Evolutionary conservation across 2,329 filamentous ascomycete genomes (phyloP).

Genomic region (Monilinia fructigena): DNA sequence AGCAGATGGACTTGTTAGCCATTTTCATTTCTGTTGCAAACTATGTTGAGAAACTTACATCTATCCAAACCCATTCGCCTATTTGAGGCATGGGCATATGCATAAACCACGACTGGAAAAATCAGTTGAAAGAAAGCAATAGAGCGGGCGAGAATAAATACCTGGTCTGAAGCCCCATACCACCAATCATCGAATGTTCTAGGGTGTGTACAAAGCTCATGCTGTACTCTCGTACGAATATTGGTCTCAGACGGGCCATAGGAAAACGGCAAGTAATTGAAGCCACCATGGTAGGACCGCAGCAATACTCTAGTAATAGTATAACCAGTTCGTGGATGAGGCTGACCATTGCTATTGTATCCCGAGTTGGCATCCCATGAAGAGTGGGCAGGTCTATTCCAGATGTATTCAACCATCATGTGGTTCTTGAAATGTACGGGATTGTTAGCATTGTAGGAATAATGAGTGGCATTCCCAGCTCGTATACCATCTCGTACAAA

Average conservation of each 20-base stretch:
- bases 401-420: conserved; percentile 13
- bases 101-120: conserved; percentile 7
- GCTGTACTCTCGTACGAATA: background rate
- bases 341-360: background rate
- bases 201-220: conserved; percentile 1
- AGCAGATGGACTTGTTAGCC: background rate
- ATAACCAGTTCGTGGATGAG: background rate
- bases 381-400: background rate
- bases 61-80: conserved; percentile 8
- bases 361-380: background rate
- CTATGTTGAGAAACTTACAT: background rate
- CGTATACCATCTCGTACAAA: conserved; percentile 10
- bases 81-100: conserved; percentile 5
- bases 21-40: background rate
- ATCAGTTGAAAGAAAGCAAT: background rate
- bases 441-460: background rate
- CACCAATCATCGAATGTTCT: conserved; percentile 6
- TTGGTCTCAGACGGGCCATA: background rate
- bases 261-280: background rate
- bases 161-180: background rate
- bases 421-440: conserved; percentile 11
- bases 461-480: background rate
- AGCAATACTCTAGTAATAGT: background rate
- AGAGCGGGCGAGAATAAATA: background rate
- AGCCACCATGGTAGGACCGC: background rate